Conservation (phyloP, 1,284 basidiomycete genomes). For the Cutaneotrichosporon mucoides region DNA sequence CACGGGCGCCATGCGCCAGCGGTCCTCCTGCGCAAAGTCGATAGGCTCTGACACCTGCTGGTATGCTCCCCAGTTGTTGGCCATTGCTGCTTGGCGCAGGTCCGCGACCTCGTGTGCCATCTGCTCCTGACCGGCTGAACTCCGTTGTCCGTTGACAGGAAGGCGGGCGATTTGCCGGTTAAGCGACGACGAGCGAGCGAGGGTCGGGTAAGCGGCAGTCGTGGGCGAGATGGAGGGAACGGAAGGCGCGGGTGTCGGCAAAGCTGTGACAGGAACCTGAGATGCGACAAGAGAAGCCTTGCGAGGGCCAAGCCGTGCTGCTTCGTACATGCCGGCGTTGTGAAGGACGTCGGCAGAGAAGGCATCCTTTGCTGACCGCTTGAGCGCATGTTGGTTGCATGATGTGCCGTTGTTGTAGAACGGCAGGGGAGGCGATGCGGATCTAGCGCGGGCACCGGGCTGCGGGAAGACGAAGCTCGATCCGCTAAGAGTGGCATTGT, state of each 20-base stretch:
- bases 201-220: neutral
- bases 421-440: conserved; percentile 18
- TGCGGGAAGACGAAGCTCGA: conserved; percentile 3
- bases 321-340: conserved; percentile 20
- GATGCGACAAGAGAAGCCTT: conserved; percentile 14
- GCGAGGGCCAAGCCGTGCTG: conserved; percentile 15
- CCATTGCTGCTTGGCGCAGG: conserved; percentile 25
- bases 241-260: conserved; percentile 12
- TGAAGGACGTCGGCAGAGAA: conserved; percentile 18
- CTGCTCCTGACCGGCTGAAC: conserved; percentile 9
- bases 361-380: conserved; percentile 21
- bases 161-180: conserved; percentile 37
- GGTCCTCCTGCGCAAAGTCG: conserved; percentile 12
- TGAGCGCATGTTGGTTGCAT: conserved; percentile 6
- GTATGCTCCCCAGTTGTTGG: conserved; percentile 13
- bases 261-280: neutral
- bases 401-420: conserved; percentile 5
- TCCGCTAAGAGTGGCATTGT: neutral
- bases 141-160: conserved; percentile 10
- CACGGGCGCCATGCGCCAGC: conserved; percentile 10
- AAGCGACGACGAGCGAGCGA: conserved; percentile 33
- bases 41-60: conserved; percentile 8
- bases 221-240: conserved; percentile 2
- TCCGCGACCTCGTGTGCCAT: conserved; percentile 12
- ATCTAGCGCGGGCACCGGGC: conserved; percentile 15